Base-by-base conservation (phyloP, 257 asterid genomes). In the Solanum etuberosum region DNA sequence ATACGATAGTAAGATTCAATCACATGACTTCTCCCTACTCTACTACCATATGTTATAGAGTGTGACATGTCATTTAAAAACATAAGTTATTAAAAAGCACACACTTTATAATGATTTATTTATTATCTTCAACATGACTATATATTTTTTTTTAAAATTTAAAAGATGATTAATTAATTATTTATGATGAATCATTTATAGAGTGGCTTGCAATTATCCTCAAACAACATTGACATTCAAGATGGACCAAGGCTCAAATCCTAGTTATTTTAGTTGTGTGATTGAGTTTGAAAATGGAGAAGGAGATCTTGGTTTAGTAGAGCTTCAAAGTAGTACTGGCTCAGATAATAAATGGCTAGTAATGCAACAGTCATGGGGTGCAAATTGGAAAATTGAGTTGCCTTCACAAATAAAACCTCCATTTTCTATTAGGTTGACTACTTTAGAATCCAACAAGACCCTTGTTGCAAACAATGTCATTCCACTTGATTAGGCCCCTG, bases 281-380 rank as follows among this genome's bases (percentile, higher is more conserved):
- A 21, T 89, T 35, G 93, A 91, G 84, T 83, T 31, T 71, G 89
- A 34, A 48, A 87, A 89, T 38, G 91, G 91, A 72, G 94, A 90
- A 59, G 95, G 96, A 15, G 93, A 92, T 32, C 7, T 93, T 83
- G 89, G 87, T 10, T 5, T 29, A 2, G 89, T 87, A 54, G n/a
- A 54, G 63, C 63, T 54, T 54, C 63, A 54, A 54, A 54, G 63
- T 54, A 21, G 63, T 54, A 54, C 63, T 54, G n/a, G 63, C 63
- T 18, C 6, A 54, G n/a, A 18, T 54, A 18, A 18, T 54, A 43
- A 23, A 21, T 90, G 91, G 91, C 68, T 86, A 5, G 81, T 88
- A 4, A 91, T 91, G 95, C 82, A 74, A n/a, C 86, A 84, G 9
- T 35, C 87, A 16, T 90, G 84, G 89, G 95, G 93, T 7, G 90